Percentiles rank a stretch among this genome's conserved stretches.
Evolutionary conservation across 805 yeast species (phyloP).

Genomic region (Blastobotrys muscicola): DNA sequence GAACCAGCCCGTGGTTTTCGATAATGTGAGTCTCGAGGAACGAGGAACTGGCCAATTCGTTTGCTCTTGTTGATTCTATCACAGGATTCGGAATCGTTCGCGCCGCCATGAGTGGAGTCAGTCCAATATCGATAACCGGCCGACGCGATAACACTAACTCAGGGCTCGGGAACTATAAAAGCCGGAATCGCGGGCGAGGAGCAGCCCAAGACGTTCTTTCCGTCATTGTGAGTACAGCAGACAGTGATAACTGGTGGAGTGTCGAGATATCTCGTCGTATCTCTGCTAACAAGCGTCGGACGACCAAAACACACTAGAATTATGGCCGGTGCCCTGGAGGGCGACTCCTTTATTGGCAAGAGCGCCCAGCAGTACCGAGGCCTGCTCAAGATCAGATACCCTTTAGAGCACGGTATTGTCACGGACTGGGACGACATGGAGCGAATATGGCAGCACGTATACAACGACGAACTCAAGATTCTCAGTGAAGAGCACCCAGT

Average conservation of each 20-base stretch:
- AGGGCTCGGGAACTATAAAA: conserved; percentile 75
- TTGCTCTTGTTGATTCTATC: no score
- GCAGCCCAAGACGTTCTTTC: conserved; percentile 55
- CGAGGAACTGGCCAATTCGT: no score
- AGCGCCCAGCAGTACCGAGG: conserved; percentile 72
- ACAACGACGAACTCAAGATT: conserved; percentile 47
- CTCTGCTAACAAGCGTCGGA: conserved; percentile 41
- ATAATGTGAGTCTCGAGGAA: conserved; percentile 43
- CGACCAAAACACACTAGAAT: conserved; percentile 74
- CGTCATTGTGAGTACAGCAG: conserved; percentile 41
- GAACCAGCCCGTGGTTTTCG: conserved; percentile 71
- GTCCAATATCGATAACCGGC: no score
- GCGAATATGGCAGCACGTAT: conserved; percentile 61
- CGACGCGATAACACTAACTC: not conserved
- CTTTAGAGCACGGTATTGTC: conserved; percentile 72
- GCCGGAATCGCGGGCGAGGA: conserved; percentile 94
- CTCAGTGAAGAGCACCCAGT: conserved; percentile 77
- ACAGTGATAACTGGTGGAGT: no score
- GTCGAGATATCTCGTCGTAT: no score
- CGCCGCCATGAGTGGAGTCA: no score
- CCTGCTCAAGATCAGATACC: conserved; percentile 57
- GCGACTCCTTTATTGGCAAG: conserved; percentile 65
- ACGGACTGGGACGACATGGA: conserved; percentile 85
- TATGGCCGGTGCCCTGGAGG: conserved; percentile 63
- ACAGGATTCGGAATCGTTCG: no score